Base-by-base conservation (phyloP, 2,329 filamentous ascomycete genomes). In the Ceratocystis lukuohia region DNA sequence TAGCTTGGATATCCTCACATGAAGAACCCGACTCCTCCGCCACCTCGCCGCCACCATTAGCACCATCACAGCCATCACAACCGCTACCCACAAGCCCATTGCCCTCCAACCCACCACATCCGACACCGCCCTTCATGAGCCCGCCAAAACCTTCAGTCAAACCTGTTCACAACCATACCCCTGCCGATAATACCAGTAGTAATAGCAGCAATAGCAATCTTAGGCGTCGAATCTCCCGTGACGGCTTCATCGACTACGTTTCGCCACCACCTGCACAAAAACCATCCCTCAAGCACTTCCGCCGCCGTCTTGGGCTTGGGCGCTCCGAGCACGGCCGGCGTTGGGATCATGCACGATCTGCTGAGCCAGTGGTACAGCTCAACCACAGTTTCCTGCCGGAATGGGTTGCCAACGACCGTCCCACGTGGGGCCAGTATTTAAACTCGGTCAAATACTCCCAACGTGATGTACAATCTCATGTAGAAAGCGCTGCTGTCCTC, bases 331-430 rank as follows among this genome's bases (percentile, higher is more conserved):
- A 72, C 61, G 82, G 82, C 2, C 78, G 81, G 68, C 80, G 80
- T 74, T 85, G 82, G 82, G 83, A 85, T 70, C 82, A 85, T 70
- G 72, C 85, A 64, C 80, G 83, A 64, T 80, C 81, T 2, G 77
- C 80, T 44, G 82, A 85, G 68, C 82, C 83, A 3, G 82, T 85
- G 69, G 84, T 85, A 69, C 63, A 65, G 22, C 48, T 68, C 2
- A 61, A 68, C 22, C 61, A 65, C n/a, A 62, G 59, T 10, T 62
- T 68, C 7, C 28, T 65, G 20, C 50, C 57, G 12, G 65, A 62
- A 25, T 68, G 66, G 66, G 56, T 62, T 12, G 61, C 61, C 17
- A 61, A 65, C 10, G 53, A 64, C 30, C 66, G 68, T 10, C 72
- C 75, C 45, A 76, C 77, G 33, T 85, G 82, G 82, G 74, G 75